Conservation (phyloP, 108 stramenopile genomes). For the Nitzschia sp. region DNA sequence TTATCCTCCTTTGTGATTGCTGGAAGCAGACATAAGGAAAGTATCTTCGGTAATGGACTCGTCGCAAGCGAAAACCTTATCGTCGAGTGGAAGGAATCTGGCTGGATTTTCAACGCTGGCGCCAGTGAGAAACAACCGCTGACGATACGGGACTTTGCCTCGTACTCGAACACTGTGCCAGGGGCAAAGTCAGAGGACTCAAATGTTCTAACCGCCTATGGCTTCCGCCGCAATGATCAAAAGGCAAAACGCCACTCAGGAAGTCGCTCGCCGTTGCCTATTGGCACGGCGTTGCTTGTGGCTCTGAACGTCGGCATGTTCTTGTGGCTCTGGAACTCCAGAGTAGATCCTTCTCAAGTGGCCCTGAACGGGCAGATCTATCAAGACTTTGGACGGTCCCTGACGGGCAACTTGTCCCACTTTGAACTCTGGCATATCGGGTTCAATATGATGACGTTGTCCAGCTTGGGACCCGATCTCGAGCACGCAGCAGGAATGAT, state of each 20-base stretch:
- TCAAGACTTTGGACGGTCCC: conserved; percentile 61
- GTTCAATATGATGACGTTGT: conserved; percentile 79
- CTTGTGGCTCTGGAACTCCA: conserved; percentile 69
- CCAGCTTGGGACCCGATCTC: conserved; percentile 53
- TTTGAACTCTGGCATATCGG: conserved; percentile 84
- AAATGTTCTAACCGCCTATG: neutral
- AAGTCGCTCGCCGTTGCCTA: neutral
- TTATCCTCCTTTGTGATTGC: neutral
- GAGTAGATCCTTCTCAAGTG: conserved; percentile 47
- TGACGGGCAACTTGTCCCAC: conserved; percentile 75
- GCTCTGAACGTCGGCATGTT: conserved; percentile 58
- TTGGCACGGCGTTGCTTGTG: conserved; percentile 45
- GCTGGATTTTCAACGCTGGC: too few relatives aligned
- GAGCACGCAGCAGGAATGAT: conserved; percentile 52
- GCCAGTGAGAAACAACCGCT: too few relatives aligned
- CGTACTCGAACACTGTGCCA: too few relatives aligned
- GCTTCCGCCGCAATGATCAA: neutral
- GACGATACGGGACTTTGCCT: too few relatives aligned
- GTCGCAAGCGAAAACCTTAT: neutral
- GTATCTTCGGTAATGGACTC: neutral
- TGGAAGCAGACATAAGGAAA: neutral
- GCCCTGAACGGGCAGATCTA: conserved; percentile 28
- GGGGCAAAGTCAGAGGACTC: too few relatives aligned
- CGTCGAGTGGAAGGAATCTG: neutral
- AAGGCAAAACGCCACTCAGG: neutral